Evolutionary conservation across 371 early-diverging fungal genomes (phyloP), one percentile per base, ranked within the genome.

Genomic region (Mucor ambiguus): DNA sequence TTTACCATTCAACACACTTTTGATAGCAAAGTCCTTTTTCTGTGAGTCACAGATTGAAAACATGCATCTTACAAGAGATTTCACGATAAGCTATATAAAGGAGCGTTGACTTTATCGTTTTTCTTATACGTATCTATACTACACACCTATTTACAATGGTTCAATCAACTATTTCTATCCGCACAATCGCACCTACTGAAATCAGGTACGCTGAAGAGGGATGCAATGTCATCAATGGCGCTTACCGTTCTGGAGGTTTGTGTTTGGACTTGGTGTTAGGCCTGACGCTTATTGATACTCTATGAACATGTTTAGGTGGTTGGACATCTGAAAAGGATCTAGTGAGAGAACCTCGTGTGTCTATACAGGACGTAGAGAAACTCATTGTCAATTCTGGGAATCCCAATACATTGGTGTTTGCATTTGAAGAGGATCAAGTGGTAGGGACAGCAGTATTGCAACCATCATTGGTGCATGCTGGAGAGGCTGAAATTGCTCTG

Each of bases 371-470:
- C 20, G 63, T 82, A 14, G 59, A 69, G 22, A 12, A 48, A 4
- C 58, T 58, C 20, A 73, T 82, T 20, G 5, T 12, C 10, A 38
- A 55, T 12, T 67, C 64, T 35, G 78, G 76, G 0, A 64, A 70
- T 18, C 73, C 78, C 10, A 71, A 78, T 37, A 64, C 69, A 16
- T 55, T 81, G 10, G 32, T 79, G 18, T 70, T 71, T 61, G 79
- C 79, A 2, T 60, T 76, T 52, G 70, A 77, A 44, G 54, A 60
- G 48, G 66, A 61, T 32, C 59, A 41, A 8, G 71, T 82, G 0
- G 75, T 82, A 8, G 83, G 79, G 12, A 82, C 83, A 14, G 59
- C 80, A 22, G 76, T 74, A 54, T 60, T 82, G 10, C 78, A 80
- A 59, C 64, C 68, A 6, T 33, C 43, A 1, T 58, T 64, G 4